These are phyloP conservation scores for Myotisia sp. DNA, from an alignment of 2,329 filamentous ascomycete species.

Conservation along the genomic window DNA sequence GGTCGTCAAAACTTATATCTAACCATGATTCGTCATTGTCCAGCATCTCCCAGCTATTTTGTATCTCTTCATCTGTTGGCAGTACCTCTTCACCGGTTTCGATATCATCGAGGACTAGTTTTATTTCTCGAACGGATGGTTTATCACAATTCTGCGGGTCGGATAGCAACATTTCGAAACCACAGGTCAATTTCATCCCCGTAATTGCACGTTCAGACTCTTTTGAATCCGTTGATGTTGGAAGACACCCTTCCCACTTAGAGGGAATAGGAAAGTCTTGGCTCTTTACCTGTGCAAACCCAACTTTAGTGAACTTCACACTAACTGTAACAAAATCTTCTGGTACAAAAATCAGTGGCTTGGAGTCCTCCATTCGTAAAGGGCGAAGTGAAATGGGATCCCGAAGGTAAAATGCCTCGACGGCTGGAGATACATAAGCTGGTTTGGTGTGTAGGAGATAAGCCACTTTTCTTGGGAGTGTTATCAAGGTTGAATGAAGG, in stretches of 20 bases:
- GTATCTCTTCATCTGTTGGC: conserved; percentile 61
- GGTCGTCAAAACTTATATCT: conserved; percentile 78
- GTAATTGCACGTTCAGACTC: conserved; percentile 41
- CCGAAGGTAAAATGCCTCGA: conserved; percentile 84
- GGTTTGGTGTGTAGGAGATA: conserved; percentile 63
- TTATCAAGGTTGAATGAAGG: conserved; percentile 59
- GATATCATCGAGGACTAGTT: conserved; percentile 61
- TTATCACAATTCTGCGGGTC: conserved; percentile 55
- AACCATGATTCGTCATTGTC: conserved; percentile 84
- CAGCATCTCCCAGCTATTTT: conserved; percentile 46
- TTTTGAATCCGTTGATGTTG: conserved; percentile 32
- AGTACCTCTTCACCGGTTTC: conserved; percentile 55
- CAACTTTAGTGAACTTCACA: conserved; percentile 69
- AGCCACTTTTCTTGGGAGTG: conserved; percentile 68
- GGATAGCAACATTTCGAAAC: conserved; percentile 72
- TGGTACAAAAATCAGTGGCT: conserved; percentile 52
- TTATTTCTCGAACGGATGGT: conserved; percentile 57
- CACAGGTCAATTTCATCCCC: conserved; percentile 81
- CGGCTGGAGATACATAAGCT: conserved; percentile 62
- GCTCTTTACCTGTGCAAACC: conserved; percentile 79
- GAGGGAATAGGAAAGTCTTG: conserved; percentile 62
- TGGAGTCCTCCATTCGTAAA: conserved; percentile 43
- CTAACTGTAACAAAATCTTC: conserved; percentile 66
- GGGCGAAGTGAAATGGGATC: conserved; percentile 63
- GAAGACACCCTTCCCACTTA: conserved; percentile 37